Conservation (phyloP, 805 yeast species). For the Metschnikowia rubicola region DNA sequence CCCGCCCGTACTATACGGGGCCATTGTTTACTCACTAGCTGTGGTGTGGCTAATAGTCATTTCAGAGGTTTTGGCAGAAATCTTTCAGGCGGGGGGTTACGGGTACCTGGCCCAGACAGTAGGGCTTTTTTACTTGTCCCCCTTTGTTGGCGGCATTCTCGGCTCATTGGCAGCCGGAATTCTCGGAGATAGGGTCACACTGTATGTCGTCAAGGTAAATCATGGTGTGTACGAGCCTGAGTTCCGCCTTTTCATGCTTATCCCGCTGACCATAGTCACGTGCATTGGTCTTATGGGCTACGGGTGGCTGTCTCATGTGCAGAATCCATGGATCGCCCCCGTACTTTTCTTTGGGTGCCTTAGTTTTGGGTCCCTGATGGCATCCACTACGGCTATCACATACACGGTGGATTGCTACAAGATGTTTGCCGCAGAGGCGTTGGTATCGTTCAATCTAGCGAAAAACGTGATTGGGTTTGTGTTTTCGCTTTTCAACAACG, state of each 20-base stretch:
- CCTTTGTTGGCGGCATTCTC: constrained; percentile 54
- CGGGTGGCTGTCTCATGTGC: constrained; percentile 53
- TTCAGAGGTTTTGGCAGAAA: constrained; percentile 51
- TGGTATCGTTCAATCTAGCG: constrained; percentile 52
- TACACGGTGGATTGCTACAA: constrained; percentile 56
- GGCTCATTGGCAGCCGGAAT: constrained; percentile 56
- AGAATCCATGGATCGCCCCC: constrained; percentile 56
- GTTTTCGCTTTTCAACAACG: constrained; percentile 54
- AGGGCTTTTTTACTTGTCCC: constrained; percentile 53
- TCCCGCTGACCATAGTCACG: constrained; percentile 44
- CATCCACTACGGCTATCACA: constrained; percentile 60
- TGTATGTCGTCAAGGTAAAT: constrained; percentile 43
- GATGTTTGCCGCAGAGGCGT: constrained; percentile 54
- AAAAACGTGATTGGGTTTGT: constrained; percentile 55
- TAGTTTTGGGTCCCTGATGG: constrained; percentile 59
- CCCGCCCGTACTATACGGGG: constrained; percentile 50
- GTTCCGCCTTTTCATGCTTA: constrained; percentile 51
- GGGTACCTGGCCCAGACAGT: constrained; percentile 43
- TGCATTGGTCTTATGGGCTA: constrained; percentile 58
- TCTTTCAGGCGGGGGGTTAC: constrained; percentile 46
- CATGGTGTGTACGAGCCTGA: constrained; percentile 62
- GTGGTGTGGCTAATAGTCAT: constrained; percentile 64
- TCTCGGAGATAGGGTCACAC: constrained; percentile 45
- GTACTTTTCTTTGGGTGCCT: constrained; percentile 53
- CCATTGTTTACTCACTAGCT: constrained; percentile 51